phyloP scores from a whole-genome alignment of 306 rosid genomes.

The Ormosia emarginata region DNA sequence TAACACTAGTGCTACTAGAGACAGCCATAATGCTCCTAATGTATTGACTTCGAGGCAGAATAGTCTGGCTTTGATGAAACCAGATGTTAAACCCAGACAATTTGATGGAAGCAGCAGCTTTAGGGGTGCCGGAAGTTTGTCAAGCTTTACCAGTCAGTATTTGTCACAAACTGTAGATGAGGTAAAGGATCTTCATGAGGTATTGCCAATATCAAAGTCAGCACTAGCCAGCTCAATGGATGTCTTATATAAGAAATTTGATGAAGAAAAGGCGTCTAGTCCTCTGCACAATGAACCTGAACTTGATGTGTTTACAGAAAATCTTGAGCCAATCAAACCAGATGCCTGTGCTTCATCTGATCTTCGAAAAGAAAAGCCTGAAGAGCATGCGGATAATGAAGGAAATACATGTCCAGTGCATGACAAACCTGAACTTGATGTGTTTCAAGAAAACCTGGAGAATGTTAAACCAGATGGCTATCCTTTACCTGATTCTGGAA shows the following conservation, averaged over 20 bases:
- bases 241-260: constrained; percentile 59
- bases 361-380: constrained; percentile 36
- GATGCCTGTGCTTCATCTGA: constrained; percentile 32
- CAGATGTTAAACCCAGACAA: constrained; percentile 40
- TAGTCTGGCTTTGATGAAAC: constrained; percentile 34
- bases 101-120: constrained; percentile 47
- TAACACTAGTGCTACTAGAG: constrained; percentile 38
- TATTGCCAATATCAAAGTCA: constrained; percentile 54
- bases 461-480: constrained; percentile 22
- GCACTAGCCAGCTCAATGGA: constrained; percentile 67
- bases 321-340: constrained; percentile 34
- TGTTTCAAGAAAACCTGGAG: constrained; percentile 37
- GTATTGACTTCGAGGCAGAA: constrained; percentile 38
- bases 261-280: constrained; percentile 39
- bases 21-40: constrained; percentile 33
- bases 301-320: constrained; percentile 39
- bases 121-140: constrained; percentile 42
- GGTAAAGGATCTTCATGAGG: constrained; percentile 74
- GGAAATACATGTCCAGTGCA: constrained; percentile 34
- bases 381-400: constrained; percentile 27
- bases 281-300: constrained; percentile 32
- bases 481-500: constrained; percentile 31
- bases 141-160: constrained; percentile 18
- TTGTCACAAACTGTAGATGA: constrained; percentile 39
- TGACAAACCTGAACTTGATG: constrained; percentile 37